Conservation (phyloP, 1,284 basidiomycete genomes). For the Laetiporus sulphureus region DNA sequence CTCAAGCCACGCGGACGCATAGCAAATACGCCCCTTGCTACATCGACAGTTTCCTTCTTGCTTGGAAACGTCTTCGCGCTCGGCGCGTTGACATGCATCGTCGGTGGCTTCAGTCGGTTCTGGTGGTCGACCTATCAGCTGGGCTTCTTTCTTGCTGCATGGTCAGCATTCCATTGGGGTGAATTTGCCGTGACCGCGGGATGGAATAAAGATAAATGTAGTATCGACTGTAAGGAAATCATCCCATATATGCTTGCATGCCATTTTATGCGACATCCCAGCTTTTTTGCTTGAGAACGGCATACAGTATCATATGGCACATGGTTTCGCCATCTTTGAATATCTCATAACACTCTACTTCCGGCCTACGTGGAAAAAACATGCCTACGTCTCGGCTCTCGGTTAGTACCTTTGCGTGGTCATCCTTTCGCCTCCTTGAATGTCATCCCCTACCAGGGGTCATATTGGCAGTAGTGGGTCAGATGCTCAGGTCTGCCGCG, state of each 20-base stretch:
- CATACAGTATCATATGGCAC: slow-evolving; percentile 79
- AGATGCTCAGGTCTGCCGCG: slow-evolving; percentile 77
- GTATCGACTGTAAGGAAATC: slow-evolving; percentile 79
- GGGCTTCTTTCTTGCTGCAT: slow-evolving; percentile 75
- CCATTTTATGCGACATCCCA: slow-evolving; percentile 26
- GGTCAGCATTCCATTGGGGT: slow-evolving; percentile 86
- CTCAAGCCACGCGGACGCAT: slow-evolving; percentile 50
- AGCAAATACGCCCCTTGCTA: slow-evolving; percentile 79
- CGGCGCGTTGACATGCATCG: slow-evolving; percentile 42
- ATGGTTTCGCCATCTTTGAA: slow-evolving; percentile 74
- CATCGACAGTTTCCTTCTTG: slow-evolving; percentile 66
- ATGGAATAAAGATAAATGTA: slow-evolving; percentile 92
- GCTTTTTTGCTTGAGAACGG: slow-evolving; percentile 96
- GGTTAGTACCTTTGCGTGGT: slow-evolving; percentile 15
- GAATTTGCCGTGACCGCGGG: slow-evolving; percentile 95
- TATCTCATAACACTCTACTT: slow-evolving; percentile 72
- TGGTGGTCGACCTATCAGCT: slow-evolving; percentile 76
- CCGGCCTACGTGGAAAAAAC: slow-evolving; percentile 50
- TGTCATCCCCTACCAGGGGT: slow-evolving; percentile 44
- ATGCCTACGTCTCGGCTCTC: slow-evolving; percentile 45
- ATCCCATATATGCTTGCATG: not conserved
- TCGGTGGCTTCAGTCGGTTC: slow-evolving; percentile 35
- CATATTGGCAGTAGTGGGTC: slow-evolving; percentile 60
- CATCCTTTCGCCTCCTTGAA: too few relatives aligned
- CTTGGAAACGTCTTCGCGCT: slow-evolving; percentile 61